Percentiles rank a stretch among this genome's conserved stretches.
Conservation (phyloP, 139 green algal species). For the Deuterostichococcus epilithicus region DNA sequence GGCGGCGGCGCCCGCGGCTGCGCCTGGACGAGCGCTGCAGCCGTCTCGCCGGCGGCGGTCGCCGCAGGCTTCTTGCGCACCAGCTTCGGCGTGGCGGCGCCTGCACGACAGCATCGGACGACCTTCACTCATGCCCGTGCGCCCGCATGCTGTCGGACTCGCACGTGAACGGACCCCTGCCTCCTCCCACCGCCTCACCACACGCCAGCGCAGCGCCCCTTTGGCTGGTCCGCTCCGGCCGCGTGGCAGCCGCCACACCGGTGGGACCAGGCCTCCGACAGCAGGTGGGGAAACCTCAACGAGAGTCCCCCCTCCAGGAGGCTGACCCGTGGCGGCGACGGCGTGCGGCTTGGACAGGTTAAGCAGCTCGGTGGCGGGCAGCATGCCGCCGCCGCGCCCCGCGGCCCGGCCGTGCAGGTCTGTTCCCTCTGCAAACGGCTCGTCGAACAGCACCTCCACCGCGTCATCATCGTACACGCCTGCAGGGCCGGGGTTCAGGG, state of each 20-base stretch:
- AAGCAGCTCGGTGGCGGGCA: conserved; percentile 29
- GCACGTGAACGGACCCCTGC: too few species aligned
- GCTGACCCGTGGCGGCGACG: conserved; percentile 9
- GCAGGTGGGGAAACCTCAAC: too few species aligned
- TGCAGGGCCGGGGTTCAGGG: too few species aligned
- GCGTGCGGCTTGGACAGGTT: conserved; percentile 51
- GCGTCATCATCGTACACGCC: conserved; percentile 42
- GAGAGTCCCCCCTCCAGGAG: too few species aligned
- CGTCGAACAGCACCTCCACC: conserved; percentile 67
- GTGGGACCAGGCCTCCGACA: too few species aligned
- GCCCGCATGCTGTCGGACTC: too few species aligned
- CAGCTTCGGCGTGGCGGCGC: conserved; percentile 5
- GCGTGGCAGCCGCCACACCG: too few species aligned
- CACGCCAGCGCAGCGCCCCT: too few species aligned
- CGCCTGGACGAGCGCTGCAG: not conserved
- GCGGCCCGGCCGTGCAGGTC: conserved; percentile 43
- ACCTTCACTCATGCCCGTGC: too few species aligned
- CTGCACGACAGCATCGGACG: not conserved
- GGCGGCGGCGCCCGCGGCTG: not conserved
- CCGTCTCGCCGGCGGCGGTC: not conserved
- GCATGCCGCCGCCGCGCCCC: conserved; percentile 25
- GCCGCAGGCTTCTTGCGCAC: conserved; percentile 19
- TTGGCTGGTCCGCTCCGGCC: too few species aligned
- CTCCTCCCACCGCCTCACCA: too few species aligned
- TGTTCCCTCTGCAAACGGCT: conserved; percentile 31